These are phyloP conservation scores for Oryza glumipatula DNA, from an alignment of 176 grass and related monocot genomes.

Conservation along the genomic window DNA sequence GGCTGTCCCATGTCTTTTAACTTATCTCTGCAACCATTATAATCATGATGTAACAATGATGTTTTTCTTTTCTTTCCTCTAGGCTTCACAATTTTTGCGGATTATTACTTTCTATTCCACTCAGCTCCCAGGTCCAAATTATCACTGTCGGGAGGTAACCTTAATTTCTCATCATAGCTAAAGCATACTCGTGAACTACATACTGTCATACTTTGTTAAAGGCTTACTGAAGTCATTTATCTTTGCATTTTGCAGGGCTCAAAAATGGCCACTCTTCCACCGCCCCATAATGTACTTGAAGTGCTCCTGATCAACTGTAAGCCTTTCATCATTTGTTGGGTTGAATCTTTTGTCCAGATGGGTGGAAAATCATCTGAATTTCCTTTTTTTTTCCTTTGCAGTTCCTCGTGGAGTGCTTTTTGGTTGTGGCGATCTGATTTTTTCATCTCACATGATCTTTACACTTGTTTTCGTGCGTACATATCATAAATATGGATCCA, in stretches of 20 bases:
- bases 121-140: conserved; percentile 97
- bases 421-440: conserved; percentile 96
- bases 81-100: conserved; percentile 82
- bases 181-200: background rate
- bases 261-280: conserved; percentile 66
- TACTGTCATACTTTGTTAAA: background rate
- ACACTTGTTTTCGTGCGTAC: conserved; percentile 90
- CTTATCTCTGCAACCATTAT: conserved; percentile 28
- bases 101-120: conserved; percentile 97
- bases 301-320: conserved; percentile 93
- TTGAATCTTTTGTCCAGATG: background rate
- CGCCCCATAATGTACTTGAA: conserved; percentile 73
- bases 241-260: conserved; percentile 67
- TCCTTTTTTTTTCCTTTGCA: conserved; percentile 46
- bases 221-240: conserved; percentile 7
- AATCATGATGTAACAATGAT: conserved; percentile 5
- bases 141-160: conserved; percentile 90
- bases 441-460: conserved; percentile 99
- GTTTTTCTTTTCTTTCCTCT: conserved; percentile 27
- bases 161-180: conserved; percentile 16
- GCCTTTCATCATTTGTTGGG: conserved; percentile 24
- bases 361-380: conserved; percentile 23
- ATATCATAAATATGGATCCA: conserved; percentile 95
- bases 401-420: conserved; percentile 92
- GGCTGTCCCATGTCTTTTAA: background rate